Percentiles rank a stretch among this genome's conserved stretches.
phyloP scores from a whole-genome alignment of 108 stramenopile genomes.

The Nitzschia sp. region DNA sequence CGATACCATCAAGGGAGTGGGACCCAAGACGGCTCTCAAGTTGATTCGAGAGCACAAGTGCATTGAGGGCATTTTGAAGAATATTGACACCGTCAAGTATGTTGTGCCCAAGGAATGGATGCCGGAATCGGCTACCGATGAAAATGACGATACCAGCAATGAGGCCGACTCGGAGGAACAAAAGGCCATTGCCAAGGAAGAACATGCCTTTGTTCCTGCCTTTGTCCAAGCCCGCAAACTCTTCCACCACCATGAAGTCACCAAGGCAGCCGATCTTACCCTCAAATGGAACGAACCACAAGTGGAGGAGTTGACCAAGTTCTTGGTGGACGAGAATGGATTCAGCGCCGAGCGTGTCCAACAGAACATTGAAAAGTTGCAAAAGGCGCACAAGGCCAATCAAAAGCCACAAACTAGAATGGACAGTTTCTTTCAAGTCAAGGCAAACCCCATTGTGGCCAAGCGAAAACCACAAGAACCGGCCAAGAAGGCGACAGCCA shows the following conservation, averaged over 20 bases:
- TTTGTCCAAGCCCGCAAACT: conserved; percentile 83
- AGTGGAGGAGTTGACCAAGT: conserved; percentile 70
- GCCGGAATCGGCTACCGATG: conserved; percentile 48
- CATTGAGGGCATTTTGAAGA: conserved; percentile 86
- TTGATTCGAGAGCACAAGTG: conserved; percentile 80
- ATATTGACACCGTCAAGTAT: conserved; percentile 77
- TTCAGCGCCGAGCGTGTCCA: conserved; percentile 92
- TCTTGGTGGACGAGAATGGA: conserved; percentile 89
- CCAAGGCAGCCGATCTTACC: conserved; percentile 46
- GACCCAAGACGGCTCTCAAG: conserved; percentile 96
- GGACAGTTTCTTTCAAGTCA: conserved; percentile 88
- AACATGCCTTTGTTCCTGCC: conserved; percentile 54
- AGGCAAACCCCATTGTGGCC: conserved; percentile 43
- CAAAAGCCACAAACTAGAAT: conserved; percentile 84
- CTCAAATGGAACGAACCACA: conserved; percentile 86
- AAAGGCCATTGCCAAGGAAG: conserved; percentile 38
- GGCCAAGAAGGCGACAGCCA: conserved; percentile 35
- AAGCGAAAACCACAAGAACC: conserved; percentile 56
- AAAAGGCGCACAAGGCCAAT: conserved; percentile 76
- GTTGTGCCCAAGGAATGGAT: conserved; percentile 80
- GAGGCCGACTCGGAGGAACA: conserved; percentile 40
- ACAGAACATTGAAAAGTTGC: conserved; percentile 83
- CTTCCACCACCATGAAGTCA: conserved; percentile 86
- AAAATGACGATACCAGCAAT: conserved; percentile 40
- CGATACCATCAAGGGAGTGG: conserved; percentile 92